Evolutionary conservation across 345 rosid species (phyloP).

Genomic region (Gossypium bickii): DNA sequence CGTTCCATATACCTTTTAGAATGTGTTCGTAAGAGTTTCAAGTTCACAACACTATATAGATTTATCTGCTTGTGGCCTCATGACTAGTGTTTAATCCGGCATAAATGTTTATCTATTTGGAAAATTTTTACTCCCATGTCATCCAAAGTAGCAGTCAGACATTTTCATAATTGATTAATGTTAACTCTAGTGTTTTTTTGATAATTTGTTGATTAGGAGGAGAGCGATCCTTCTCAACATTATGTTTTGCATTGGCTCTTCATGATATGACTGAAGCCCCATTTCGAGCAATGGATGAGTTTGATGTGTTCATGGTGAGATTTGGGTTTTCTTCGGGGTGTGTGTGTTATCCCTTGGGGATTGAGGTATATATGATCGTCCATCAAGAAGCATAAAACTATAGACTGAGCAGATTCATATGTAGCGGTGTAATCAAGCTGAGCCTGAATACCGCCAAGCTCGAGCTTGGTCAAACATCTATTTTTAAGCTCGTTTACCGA

Average conservation of each 20-base stretch:
- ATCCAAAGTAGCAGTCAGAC: not conserved
- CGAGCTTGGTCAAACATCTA: too few relatives aligned
- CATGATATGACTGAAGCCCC: conserved; percentile 94
- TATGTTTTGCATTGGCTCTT: conserved; percentile 91
- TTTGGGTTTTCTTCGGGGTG: not conserved
- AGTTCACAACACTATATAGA: not conserved
- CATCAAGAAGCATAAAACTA: not conserved
- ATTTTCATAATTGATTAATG: not conserved
- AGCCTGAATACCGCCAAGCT: too few relatives aligned
- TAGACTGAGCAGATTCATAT: not conserved
- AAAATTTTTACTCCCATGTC: not conserved
- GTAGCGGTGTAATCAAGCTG: too few relatives aligned
- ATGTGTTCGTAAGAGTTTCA: not conserved
- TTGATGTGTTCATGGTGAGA: conserved; percentile 93
- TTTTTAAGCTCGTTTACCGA: too few relatives aligned
- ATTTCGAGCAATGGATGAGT: conserved; percentile 98
- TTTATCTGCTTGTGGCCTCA: not conserved
- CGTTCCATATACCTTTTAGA: not conserved
- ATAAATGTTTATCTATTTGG: not conserved
- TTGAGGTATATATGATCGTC: not conserved
- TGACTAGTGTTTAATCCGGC: not conserved
- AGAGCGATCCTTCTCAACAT: conserved; percentile 93
- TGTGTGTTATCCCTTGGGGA: not conserved
- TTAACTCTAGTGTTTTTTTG: not conserved
- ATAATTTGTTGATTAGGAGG: conserved; percentile 50